phyloP scores from a whole-genome alignment of 2,329 filamentous ascomycete genomes.

The Paracamarosporium sp. region DNA sequence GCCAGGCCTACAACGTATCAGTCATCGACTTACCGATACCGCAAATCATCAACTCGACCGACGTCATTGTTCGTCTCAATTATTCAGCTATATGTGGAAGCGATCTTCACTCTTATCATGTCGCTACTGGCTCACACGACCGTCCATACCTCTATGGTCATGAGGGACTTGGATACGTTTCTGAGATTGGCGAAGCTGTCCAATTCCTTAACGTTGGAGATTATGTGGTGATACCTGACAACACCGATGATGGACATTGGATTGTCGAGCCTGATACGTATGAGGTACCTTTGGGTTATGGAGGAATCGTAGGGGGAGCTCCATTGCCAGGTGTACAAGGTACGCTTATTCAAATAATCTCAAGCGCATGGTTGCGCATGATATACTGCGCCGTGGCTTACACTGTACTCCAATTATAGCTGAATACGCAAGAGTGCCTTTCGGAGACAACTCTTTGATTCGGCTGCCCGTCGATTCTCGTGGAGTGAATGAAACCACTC shows the following conservation, averaged over 20 bases:
- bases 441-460: conserved; percentile 18
- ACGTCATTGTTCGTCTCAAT: conserved; percentile 49
- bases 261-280: too few species aligned
- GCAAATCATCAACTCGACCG: conserved; percentile 36
- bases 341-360: background rate
- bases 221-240: conserved; percentile 34
- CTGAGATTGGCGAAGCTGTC: conserved; percentile 80
- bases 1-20: too few species aligned
- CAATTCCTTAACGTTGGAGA: conserved; percentile 78
- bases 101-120: conserved; percentile 24
- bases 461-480: conserved; percentile 12
- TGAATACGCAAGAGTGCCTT: conserved; percentile 22
- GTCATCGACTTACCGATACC: too few species aligned
- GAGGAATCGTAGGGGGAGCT: too few species aligned
- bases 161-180: conserved; percentile 80
- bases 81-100: conserved; percentile 48
- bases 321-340: too few species aligned
- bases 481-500: background rate
- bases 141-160: conserved; percentile 82
- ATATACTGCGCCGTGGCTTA: too few species aligned
- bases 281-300: too few species aligned
- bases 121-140: conserved; percentile 82
- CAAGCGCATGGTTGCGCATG: too few species aligned
- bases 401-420: conserved; percentile 9
- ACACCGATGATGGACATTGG: too few species aligned